Evolutionary conservation across 1,139 yeast genomes (phyloP), one percentile per base, ranked within the genome.

Genomic region (Zygoascus hellenicus): DNA sequence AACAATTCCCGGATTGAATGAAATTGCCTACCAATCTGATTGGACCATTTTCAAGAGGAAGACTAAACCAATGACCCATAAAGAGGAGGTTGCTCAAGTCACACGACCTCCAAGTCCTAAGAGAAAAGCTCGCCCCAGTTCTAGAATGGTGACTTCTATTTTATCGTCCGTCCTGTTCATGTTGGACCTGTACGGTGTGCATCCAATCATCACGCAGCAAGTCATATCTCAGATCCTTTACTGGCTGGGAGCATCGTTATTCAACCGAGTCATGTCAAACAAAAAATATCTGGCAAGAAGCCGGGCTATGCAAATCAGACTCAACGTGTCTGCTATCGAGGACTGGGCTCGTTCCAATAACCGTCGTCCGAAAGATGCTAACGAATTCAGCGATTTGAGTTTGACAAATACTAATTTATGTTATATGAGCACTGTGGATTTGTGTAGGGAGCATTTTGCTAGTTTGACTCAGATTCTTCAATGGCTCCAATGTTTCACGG

Each of bases 291-390:
- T 87, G 47, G 78, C 96, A 0, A 75, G 99, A 50, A 75, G 88
- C 2, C 80, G 84, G 55, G 97, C 97, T 0, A 79, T 92, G 65
- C 97, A 92, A 63, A 82, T 92, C 42, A 73, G 97, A 47, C 75
- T 92, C 51, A 92, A 92, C 58, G 64, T 92, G 9, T 88, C 96
- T 0, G 78, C 86, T 2, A 69, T 92, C 43, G 97, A 92, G 64
- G 97, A 92, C 60, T 92, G 98, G 98, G 76, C 92, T 32, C 76
- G 95, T 51, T 75, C 84, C 3, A 92, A 87, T 60, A 84, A 87
- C 64, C 74, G 73, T 60, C 72, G 74, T 53, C 83, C 79, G 14
- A 70, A 66, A 15, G 60, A 62, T 29, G 56, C 53, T 9, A 64
- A 64, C 48, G 61, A 75, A 68, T 63, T 62, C 47, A 51, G 55